A percentile compares a stretch with the other conserved stretches of the same genome.
phyloP scores from a whole-genome alignment of 805 yeast genomes.

The Saturnispora kantuleensis region DNA sequence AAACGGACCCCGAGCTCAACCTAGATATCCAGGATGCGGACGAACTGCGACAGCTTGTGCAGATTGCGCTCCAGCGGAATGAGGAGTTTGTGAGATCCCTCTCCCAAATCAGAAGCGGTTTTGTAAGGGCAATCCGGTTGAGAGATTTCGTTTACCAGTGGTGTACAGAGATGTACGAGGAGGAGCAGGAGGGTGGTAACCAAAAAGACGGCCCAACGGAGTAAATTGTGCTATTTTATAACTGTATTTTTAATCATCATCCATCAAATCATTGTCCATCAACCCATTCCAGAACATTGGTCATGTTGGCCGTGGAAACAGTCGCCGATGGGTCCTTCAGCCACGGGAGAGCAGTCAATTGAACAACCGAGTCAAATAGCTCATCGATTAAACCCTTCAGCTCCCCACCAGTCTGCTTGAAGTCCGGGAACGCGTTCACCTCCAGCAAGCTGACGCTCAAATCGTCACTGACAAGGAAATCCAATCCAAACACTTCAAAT shows the following conservation, averaged over 20 bases:
- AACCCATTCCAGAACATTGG: conserved; percentile 9
- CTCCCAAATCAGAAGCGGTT: conserved; percentile 60
- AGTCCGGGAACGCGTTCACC: conserved; percentile 92
- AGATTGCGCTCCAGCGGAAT: conserved; percentile 68
- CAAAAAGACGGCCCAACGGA: neutral
- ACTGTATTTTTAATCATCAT: conserved; percentile 3
- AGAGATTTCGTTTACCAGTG: conserved; percentile 64
- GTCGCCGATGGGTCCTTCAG: neutral
- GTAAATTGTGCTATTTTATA: neutral
- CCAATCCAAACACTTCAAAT: conserved; percentile 82
- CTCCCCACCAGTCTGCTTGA: conserved; percentile 85
- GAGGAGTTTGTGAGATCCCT: conserved; percentile 82
- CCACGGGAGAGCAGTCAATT: conserved; percentile 9
- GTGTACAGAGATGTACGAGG: conserved; percentile 79
- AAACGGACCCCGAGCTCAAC: conserved; percentile 35
- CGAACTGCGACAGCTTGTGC: conserved; percentile 63
- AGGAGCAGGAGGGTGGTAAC: conserved; percentile 15
- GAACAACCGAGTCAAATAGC: conserved; percentile 38
- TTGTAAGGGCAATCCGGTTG: conserved; percentile 69
- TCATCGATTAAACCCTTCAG: conserved; percentile 57
- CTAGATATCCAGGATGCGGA: conserved; percentile 49
- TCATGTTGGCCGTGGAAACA: conserved; percentile 4
- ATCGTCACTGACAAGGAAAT: conserved; percentile 61
- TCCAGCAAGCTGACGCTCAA: conserved; percentile 57
- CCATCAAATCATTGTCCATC: conserved; percentile 1